A percentile compares a stretch with the other conserved stretches of the same genome.
These are phyloP conservation scores for Pseudopithomyces maydicus DNA, from an alignment of 2,329 filamentous ascomycete species.

Conservation along the genomic window DNA sequence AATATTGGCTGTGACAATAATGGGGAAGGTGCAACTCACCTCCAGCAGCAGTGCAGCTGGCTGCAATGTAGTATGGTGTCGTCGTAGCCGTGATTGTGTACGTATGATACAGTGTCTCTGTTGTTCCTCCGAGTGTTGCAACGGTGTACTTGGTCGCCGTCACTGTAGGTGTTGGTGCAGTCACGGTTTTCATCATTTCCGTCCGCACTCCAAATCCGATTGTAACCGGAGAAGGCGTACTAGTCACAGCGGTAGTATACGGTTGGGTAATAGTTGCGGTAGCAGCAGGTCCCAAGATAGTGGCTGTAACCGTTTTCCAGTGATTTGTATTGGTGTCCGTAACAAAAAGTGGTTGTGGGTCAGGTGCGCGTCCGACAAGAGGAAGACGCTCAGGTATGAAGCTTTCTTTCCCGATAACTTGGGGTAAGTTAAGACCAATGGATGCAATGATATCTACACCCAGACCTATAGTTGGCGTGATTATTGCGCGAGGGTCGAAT, in stretches of 20 bases:
- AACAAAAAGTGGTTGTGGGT: constrained; percentile 39
- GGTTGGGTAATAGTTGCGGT: constrained; percentile 23
- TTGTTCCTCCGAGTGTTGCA: constrained; percentile 8
- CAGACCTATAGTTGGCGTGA: constrained; percentile 31
- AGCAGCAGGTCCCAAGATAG: constrained; percentile 20
- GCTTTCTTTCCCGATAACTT: constrained; percentile 11
- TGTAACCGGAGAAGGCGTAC: constrained; percentile 28
- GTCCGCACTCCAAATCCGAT: constrained; percentile 24
- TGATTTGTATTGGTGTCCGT: constrained; percentile 36
- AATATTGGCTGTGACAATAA: not conserved
- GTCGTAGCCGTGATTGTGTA: constrained; percentile 25
- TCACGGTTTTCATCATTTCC: constrained; percentile 24
- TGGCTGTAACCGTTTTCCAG: constrained; percentile 30
- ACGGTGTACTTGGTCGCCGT: constrained; percentile 23
- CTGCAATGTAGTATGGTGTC: constrained; percentile 21
- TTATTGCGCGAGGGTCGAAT: constrained; percentile 30
- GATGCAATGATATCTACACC: constrained; percentile 6
- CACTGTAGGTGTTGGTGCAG: constrained; percentile 31
- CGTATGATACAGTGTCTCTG: not conserved
- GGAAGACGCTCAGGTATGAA: constrained; percentile 28
- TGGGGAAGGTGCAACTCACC: not conserved
- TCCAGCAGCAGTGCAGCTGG: not conserved
- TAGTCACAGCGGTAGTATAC: constrained; percentile 16
- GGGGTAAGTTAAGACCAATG: constrained; percentile 24
- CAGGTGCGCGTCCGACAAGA: constrained; percentile 38